Evolutionary conservation across 2,329 filamentous ascomycete genomes (phyloP).

Genomic region (Fusarium sacchari): DNA sequence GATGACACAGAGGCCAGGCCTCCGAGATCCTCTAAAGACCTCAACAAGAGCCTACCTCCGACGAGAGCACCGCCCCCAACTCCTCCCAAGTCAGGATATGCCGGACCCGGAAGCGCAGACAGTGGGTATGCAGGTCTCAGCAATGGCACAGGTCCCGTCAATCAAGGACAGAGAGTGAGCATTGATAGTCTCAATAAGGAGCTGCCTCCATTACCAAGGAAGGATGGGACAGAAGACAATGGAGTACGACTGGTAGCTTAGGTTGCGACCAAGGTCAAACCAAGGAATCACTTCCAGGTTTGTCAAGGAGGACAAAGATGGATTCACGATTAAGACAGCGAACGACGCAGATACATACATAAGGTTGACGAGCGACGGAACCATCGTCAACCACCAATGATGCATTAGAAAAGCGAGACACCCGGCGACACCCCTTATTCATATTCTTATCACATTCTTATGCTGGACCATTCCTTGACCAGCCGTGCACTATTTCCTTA

Average conservation of each 20-base stretch:
- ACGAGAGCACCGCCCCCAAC: slow-evolving; percentile 54
- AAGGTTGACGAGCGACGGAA: slow-evolving; percentile 42
- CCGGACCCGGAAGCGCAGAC: slow-evolving; percentile 60
- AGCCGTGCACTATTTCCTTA: slow-evolving; percentile 38
- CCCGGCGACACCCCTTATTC: slow-evolving; percentile 31
- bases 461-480: slow-evolving; percentile 31
- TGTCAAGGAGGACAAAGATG: slow-evolving; percentile 31
- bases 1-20: slow-evolving; percentile 55
- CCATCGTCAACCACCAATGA: slow-evolving; percentile 40
- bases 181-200: slow-evolving; percentile 69
- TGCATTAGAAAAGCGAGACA: slow-evolving; percentile 46
- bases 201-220: slow-evolving; percentile 64
- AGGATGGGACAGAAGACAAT: slow-evolving; percentile 43
- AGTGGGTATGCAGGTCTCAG: slow-evolving; percentile 57
- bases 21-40: slow-evolving; percentile 55
- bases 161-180: slow-evolving; percentile 54
- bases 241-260: slow-evolving; percentile 48
- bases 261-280: slow-evolving; percentile 37
- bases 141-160: slow-evolving; percentile 46
- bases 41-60: slow-evolving; percentile 51
- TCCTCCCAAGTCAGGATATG: slow-evolving; percentile 46
- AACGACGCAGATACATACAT: slow-evolving; percentile 32
- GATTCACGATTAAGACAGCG: slow-evolving; percentile 41
- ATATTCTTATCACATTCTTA: neutral
- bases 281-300: slow-evolving; percentile 12